Base-by-base conservation (phyloP, 225 moss, liverwort and hornwort species). In the Pseudoscleropodium purum region DNA sequence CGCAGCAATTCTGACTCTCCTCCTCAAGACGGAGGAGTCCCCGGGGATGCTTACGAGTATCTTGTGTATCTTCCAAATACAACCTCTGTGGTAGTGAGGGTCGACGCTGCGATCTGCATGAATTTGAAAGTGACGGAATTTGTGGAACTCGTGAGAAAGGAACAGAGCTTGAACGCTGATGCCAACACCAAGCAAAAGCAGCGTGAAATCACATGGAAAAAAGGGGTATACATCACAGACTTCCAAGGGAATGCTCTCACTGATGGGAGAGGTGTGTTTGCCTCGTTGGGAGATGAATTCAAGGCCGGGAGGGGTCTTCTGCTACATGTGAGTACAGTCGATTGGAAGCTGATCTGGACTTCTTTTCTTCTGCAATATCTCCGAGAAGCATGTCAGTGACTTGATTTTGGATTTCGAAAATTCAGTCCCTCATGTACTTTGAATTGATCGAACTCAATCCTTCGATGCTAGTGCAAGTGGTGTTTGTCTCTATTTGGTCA, bases 11-110 rank as follows among this genome's bases (percentile, higher is more conserved):
- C 39, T 41, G 85, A 2, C 61, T 74, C 77, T 67, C 52, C 82
- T 47, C 7, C 86, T 41, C 75, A 39, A 85, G 60, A 76, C 16
- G 54, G 20, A 49, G 12, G 7, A 47, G 43, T 59, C 25, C n/a
- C 57, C 33, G 24, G 31, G 19, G 64, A 69, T 57, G 21, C 17
- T 19, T 78, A 64, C 14, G 52, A 81, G 29, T 92, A 85, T 63
- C 87, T 81, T 6, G 90, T 92, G 31, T 90, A 90, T 33, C 92
- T 92, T 34, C 92, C 90, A 2, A 92, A 90, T 34, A 14, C 75
- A 41, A 82, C 90, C 67, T 90, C 57, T 36, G 66, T 88, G 75
- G 75, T 61, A 31, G 75, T 90, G 29, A 87, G 52, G 43, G 66
- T 92, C 31, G 62, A 81, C 30, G 39, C 67, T 37, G 30, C 61